phyloP scores from a whole-genome alignment of 768 basidiomycete species.

The Macrocybe gigantea region DNA sequence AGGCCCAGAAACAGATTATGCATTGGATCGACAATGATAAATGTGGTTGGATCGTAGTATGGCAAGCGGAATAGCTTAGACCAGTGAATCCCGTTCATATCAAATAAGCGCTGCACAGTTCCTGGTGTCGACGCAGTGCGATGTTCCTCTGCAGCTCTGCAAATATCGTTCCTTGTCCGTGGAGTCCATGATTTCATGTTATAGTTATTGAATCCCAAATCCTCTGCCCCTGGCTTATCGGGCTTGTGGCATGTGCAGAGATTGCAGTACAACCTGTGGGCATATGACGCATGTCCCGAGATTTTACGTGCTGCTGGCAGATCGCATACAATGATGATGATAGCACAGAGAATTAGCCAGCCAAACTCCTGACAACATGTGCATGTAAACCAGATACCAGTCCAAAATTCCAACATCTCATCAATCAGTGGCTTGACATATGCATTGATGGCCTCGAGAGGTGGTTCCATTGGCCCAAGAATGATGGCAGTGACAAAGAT shows the following conservation, averaged over 20 bases:
- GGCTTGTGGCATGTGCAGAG: constrained; percentile 7
- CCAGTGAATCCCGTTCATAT: constrained; percentile 20
- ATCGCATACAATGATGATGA: constrained; percentile 27
- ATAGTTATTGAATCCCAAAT: constrained; percentile 7
- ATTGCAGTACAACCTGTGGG: constrained; percentile 12
- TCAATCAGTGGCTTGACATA: constrained; percentile 21
- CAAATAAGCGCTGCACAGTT: constrained; percentile 10
- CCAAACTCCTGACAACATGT: constrained; percentile 15
- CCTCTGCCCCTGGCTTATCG: neutral
- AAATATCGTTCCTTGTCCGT: neutral
- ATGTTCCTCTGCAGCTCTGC: constrained; percentile 9
- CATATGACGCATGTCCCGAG: constrained; percentile 10
- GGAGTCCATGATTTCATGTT: constrained; percentile 11
- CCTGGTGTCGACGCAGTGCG: constrained; percentile 10
- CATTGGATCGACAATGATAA: constrained; percentile 23
- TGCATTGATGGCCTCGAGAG: constrained; percentile 15
- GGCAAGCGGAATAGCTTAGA: constrained; percentile 21
- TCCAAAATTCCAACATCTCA: constrained; percentile 20
- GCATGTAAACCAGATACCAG: constrained; percentile 18
- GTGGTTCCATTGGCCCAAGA: constrained; percentile 28
- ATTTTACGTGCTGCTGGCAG: constrained; percentile 25
- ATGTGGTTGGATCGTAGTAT: constrained; percentile 21
- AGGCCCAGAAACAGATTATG: constrained; percentile 19
- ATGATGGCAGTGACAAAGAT: constrained; percentile 28
- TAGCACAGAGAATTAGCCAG: constrained; percentile 12